Evolutionary conservation across 768 basidiomycete species (phyloP).

Genomic region (Lentinus tigrinus): DNA sequence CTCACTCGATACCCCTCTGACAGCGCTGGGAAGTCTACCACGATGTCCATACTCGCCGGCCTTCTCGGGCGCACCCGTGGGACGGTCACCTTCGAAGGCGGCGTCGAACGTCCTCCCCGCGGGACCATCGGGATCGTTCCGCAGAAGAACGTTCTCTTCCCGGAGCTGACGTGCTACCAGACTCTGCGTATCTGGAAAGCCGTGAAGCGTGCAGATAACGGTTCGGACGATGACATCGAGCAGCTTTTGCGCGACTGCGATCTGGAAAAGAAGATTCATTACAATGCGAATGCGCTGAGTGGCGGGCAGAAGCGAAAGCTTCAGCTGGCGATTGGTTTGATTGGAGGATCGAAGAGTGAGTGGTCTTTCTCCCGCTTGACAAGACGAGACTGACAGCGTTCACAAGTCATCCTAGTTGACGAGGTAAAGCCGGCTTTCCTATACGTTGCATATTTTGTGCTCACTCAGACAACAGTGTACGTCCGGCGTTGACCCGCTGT

Average conservation of each 20-base stretch:
- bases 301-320: slow-evolving; percentile 85
- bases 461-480: slow-evolving; percentile 45
- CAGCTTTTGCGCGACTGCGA: slow-evolving; percentile 73
- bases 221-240: slow-evolving; percentile 52
- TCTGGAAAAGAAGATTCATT: slow-evolving; percentile 63
- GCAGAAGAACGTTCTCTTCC: slow-evolving; percentile 81
- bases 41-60: slow-evolving; percentile 64
- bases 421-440: slow-evolving; percentile 16
- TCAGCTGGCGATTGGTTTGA: slow-evolving; percentile 77
- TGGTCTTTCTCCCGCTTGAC: background rate
- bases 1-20: background rate
- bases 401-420: slow-evolving; percentile 23
- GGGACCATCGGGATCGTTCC: slow-evolving; percentile 76
- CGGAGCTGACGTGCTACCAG: slow-evolving; percentile 72
- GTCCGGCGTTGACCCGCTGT: slow-evolving; percentile 80
- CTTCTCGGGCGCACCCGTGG: slow-evolving; percentile 61
- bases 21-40: slow-evolving; percentile 78
- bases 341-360: slow-evolving; percentile 72
- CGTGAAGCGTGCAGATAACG: slow-evolving; percentile 44
- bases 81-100: slow-evolving; percentile 53
- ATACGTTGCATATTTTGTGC: background rate
- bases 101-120: slow-evolving; percentile 50
- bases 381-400: background rate
- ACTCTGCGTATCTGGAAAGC: slow-evolving; percentile 72
- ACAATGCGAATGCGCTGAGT: slow-evolving; percentile 64